Evolutionary conservation across 495 filamentous ascomycete species (phyloP).

Genomic region (Aspergillus carlsbadensis): DNA sequence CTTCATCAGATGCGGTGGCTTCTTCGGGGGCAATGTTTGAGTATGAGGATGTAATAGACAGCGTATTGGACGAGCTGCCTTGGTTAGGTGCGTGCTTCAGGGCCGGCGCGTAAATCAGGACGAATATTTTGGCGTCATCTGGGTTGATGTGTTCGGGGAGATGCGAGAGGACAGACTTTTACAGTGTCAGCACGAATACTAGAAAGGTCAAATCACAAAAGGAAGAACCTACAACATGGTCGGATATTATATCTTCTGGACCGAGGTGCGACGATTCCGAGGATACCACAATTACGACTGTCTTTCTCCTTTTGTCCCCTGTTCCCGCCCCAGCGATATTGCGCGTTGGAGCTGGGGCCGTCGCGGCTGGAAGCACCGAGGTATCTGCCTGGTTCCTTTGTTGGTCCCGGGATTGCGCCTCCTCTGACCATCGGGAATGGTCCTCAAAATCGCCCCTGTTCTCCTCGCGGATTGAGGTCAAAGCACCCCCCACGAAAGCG

Average conservation of each 20-base stretch:
- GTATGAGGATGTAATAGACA: slow-evolving; percentile 80
- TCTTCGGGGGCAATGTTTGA: slow-evolving; percentile 82
- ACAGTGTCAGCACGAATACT: slow-evolving; percentile 17
- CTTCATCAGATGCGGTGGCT: slow-evolving; percentile 64
- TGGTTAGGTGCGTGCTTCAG: slow-evolving; percentile 61
- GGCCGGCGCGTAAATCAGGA: slow-evolving; percentile 83
- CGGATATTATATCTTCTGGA: slow-evolving; percentile 59
- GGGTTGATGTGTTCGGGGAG: slow-evolving; percentile 72
- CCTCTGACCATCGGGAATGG: slow-evolving; percentile 81
- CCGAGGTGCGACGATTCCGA: slow-evolving; percentile 63
- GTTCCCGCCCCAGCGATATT: slow-evolving; percentile 16
- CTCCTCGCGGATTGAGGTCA: slow-evolving; percentile 83
- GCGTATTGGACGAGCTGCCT: slow-evolving; percentile 38
- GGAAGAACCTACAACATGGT: slow-evolving; percentile 74
- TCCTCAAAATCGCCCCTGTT: slow-evolving; percentile 77
- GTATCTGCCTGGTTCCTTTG: slow-evolving; percentile 30
- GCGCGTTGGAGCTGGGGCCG: slow-evolving; percentile 29
- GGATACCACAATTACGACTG: slow-evolving; percentile 80
- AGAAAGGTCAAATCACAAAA: neutral
- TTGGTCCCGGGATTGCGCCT: slow-evolving; percentile 55
- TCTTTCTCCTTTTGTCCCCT: slow-evolving; percentile 54
- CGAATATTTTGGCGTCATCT: slow-evolving; percentile 68
- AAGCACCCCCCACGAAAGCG: slow-evolving; percentile 70
- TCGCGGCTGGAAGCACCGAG: slow-evolving; percentile 27
- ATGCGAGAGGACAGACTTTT: slow-evolving; percentile 84